Base-by-base conservation (phyloP, 2,329 filamentous ascomycete species). In the Monosporascus cannonballus region DNA sequence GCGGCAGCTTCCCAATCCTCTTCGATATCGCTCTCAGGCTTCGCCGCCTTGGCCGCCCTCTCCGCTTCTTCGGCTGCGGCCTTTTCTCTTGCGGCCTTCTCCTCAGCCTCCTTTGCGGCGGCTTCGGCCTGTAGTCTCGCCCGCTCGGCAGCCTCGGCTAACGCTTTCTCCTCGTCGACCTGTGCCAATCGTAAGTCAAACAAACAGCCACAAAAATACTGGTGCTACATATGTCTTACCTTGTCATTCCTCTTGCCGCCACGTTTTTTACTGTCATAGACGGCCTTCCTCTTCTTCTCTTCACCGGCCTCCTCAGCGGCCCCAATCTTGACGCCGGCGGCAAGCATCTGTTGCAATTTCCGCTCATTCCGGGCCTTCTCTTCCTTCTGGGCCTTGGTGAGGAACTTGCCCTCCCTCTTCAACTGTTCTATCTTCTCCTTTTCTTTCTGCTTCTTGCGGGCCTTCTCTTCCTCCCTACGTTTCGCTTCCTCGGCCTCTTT, bases 1-100 rank as follows among this genome's bases (percentile, higher is more conserved):
- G 88, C 90, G 48, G 89, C 86, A 30, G 85, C 84, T 70, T 96
- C 90, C 92, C 92, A 96, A 70, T 96, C 91, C 37, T 95, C 87
- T 17, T 89, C 86, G 25, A 87, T 69, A 18, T 84, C 84, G 48
- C 82, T 85, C 49, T 77, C 76, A 4, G 67, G 74, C 15, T 79
- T 74, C 17, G 76, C 79, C 49, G 80, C 77, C 63, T 83, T 79
- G 30, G 73, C 73, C 18, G 78, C 78, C 51, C 76, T 76, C 41
- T 75, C 76, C 34, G 77, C 77, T 27, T 76, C 79, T 55, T 83
- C 81, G 3, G 72, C 77, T 50, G 79, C 80, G 4, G 80, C 82
- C 66, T 78, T 79, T 59, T 82, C 75, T 48, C 72, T 72, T 15
- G 76, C 77, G 42, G 81, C 83, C 61, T 83, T 83, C 51, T 81